Evolutionary conservation across 768 basidiomycete genomes (phyloP).

Genomic region (Russula ochroleuca): DNA sequence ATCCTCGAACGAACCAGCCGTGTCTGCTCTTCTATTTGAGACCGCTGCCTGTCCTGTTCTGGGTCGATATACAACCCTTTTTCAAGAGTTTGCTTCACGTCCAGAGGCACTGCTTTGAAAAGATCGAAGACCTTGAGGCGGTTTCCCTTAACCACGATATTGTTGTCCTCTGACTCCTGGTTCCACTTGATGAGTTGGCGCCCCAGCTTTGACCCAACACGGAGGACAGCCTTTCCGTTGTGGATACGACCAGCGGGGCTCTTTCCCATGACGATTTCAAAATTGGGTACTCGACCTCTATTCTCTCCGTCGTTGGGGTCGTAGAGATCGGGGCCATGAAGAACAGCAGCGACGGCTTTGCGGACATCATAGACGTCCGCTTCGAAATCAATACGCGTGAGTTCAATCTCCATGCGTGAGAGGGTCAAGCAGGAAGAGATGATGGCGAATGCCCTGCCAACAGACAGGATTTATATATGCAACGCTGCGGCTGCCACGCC

Average conservation of each 20-base stretch:
- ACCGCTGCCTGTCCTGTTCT: background rate
- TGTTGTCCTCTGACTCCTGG: slow-evolving; percentile 31
- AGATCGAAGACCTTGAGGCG: slow-evolving; percentile 27
- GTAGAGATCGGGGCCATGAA: slow-evolving; percentile 57
- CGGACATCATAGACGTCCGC: slow-evolving; percentile 57
- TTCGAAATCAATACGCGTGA: slow-evolving; percentile 36
- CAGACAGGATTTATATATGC: too few species aligned
- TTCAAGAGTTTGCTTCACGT: slow-evolving; percentile 28
- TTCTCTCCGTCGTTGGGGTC: slow-evolving; percentile 31
- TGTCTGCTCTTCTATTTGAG: background rate
- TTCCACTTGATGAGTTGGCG: slow-evolving; percentile 46
- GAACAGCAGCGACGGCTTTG: slow-evolving; percentile 47
- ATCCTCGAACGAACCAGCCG: background rate
- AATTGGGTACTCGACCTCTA: slow-evolving; percentile 46
- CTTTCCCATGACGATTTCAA: slow-evolving; percentile 51
- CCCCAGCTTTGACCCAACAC: slow-evolving; percentile 36
- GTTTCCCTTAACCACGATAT: slow-evolving; percentile 27
- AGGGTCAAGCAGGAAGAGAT: too few species aligned
- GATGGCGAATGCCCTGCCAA: too few species aligned
- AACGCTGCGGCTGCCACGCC: too few species aligned
- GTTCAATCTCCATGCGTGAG: slow-evolving; percentile 38
- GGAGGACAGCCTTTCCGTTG: slow-evolving; percentile 45
- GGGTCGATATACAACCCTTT: slow-evolving; percentile 29
- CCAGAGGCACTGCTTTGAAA: slow-evolving; percentile 1
- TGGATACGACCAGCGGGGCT: slow-evolving; percentile 51